phyloP scores from a whole-genome alignment of 2,329 filamentous ascomycete genomes.

The Bisporella sp. region DNA sequence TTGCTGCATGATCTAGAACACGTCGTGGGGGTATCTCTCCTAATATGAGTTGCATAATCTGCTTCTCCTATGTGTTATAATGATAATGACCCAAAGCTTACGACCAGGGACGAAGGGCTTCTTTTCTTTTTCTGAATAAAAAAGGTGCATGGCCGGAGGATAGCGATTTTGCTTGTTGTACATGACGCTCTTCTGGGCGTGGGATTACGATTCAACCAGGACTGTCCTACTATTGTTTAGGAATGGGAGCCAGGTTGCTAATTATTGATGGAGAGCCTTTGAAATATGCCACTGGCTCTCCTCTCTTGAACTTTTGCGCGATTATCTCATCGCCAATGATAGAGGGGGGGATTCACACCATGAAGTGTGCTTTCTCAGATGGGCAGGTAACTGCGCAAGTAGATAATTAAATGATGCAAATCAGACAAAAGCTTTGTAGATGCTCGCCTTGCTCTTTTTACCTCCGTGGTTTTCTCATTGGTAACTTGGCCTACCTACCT shows the following conservation, averaged over 20 bases:
- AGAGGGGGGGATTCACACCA: no score
- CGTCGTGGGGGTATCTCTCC: background rate
- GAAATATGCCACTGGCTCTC: no score
- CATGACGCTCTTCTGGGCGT: background rate
- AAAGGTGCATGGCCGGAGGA: constrained; percentile 19
- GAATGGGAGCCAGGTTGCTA: background rate
- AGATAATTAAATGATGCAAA: constrained; percentile 1
- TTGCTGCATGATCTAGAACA: background rate
- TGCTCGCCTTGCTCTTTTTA: no score
- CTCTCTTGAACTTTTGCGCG: no score
- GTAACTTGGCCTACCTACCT: no score
- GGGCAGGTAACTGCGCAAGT: background rate
- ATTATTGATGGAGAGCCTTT: no score
- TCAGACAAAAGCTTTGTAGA: background rate
- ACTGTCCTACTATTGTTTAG: background rate
- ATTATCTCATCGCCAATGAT: no score
- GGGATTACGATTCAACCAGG: background rate
- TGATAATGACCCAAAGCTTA: constrained; percentile 2
- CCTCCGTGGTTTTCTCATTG: no score
- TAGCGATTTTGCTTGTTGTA: constrained; percentile 17
- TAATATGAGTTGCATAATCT: background rate
- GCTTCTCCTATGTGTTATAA: background rate
- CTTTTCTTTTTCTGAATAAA: constrained; percentile 10
- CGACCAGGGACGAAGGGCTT: constrained; percentile 9
- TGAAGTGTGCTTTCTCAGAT: background rate